A percentile compares a stretch with the other conserved stretches of the same genome.
Evolutionary conservation across 2,329 filamentous ascomycete species (phyloP).

Genomic region (Golovinomyces cichoracearum): DNA sequence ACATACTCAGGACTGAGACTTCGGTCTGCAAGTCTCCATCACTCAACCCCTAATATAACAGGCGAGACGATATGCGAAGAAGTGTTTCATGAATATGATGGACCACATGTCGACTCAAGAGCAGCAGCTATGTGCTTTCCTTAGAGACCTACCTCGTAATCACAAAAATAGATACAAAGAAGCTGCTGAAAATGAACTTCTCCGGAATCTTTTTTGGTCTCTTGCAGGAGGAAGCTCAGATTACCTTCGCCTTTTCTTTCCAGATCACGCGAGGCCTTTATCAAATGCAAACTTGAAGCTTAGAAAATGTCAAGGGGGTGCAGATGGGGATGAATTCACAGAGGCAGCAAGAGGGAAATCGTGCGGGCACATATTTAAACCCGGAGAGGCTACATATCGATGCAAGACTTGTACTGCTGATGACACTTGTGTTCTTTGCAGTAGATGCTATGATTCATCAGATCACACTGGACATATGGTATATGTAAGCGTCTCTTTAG

Average conservation of each 20-base stretch:
- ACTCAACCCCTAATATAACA: neutral
- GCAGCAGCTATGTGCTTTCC: conserved; percentile 56
- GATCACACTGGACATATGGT: conserved; percentile 88
- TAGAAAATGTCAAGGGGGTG: conserved; percentile 66
- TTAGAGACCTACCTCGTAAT: conserved; percentile 49
- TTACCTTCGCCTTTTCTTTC: conserved; percentile 59
- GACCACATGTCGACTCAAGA: conserved; percentile 39
- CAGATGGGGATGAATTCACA: conserved; percentile 84
- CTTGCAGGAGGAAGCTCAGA: conserved; percentile 51
- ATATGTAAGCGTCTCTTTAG: conserved; percentile 61
- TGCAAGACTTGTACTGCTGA: conserved; percentile 88
- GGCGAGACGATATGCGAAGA: conserved; percentile 6
- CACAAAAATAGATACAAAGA: conserved; percentile 53
- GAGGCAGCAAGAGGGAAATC: conserved; percentile 74
- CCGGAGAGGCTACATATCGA: conserved; percentile 75
- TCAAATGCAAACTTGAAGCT: conserved; percentile 43
- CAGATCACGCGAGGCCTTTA: conserved; percentile 35
- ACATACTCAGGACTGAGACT: too few species aligned
- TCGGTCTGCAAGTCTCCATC: too few species aligned
- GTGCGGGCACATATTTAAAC: conserved; percentile 92
- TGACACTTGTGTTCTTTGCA: conserved; percentile 86
- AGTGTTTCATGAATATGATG: conserved; percentile 17
- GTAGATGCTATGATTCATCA: conserved; percentile 79
- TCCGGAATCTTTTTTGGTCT: conserved; percentile 63
- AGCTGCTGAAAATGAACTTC: conserved; percentile 42